Conservation (phyloP, 2,329 filamentous ascomycete genomes). For the Eutypella sp. region DNA sequence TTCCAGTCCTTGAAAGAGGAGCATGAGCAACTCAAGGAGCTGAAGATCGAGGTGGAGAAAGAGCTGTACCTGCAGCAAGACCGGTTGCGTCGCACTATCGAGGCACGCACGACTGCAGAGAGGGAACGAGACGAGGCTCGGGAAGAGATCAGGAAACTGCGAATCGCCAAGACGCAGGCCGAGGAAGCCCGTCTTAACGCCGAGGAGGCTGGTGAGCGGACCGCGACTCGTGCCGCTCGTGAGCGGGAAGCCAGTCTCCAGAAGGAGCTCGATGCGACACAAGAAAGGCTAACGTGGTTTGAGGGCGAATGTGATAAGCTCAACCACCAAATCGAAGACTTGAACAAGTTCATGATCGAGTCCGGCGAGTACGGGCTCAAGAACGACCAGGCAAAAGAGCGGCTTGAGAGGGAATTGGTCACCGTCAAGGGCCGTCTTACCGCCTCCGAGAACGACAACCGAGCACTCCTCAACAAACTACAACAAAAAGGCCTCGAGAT, state of each 20-base stretch:
- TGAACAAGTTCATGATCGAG: conserved; percentile 82
- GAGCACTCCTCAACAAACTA: conserved; percentile 89
- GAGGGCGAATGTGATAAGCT: conserved; percentile 75
- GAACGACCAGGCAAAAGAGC: conserved; percentile 90
- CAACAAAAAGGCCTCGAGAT: conserved; percentile 97
- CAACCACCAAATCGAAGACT: conserved; percentile 72
- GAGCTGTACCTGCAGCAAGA: conserved; percentile 96
- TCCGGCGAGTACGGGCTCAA: conserved; percentile 85
- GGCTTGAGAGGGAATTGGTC: conserved; percentile 82
- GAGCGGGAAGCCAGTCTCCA: conserved; percentile 75
- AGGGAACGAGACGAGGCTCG: conserved; percentile 87
- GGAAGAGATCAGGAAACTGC: conserved; percentile 73
- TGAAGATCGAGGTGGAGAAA: conserved; percentile 96
- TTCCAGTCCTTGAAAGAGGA: conserved; percentile 77
- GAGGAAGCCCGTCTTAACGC: conserved; percentile 83
- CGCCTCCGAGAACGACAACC: conserved; percentile 95
- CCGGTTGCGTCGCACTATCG: conserved; percentile 76
- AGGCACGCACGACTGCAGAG: conserved; percentile 74
- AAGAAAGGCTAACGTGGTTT: conserved; percentile 70
- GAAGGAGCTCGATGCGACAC: conserved; percentile 75
- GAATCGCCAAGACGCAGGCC: conserved; percentile 76
- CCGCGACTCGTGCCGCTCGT: conserved; percentile 69
- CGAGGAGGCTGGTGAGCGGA: conserved; percentile 74
- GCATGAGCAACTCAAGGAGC: conserved; percentile 80
- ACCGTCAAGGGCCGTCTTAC: conserved; percentile 85